Evolutionary conservation across 2,329 filamentous ascomycete genomes (phyloP).

Genomic region (Fusarium brevicatenulatum): DNA sequence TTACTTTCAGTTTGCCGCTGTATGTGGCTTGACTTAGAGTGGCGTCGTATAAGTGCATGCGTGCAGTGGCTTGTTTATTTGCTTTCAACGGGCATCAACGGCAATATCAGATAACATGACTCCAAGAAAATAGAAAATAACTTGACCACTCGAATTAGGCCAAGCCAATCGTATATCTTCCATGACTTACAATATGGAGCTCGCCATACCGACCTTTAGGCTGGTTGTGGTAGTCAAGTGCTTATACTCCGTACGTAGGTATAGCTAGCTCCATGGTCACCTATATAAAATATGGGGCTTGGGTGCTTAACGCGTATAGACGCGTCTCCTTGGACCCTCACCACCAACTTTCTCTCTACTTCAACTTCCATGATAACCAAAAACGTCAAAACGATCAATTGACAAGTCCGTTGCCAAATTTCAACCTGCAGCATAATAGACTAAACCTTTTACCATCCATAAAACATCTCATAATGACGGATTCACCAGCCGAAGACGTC

Average conservation of each 20-base stretch:
- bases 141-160: too few relatives aligned
- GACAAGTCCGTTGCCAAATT: background rate
- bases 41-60: background rate
- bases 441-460: background rate
- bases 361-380: background rate
- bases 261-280: background rate
- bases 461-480: slow-evolving; percentile 49
- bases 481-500: slow-evolving; percentile 51
- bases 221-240: background rate
- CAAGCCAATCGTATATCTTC: background rate
- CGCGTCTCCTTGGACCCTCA: slow-evolving; percentile 28
- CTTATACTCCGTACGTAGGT: too few relatives aligned
- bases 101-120: background rate
- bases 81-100: background rate
- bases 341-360: background rate
- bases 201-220: background rate
- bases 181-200: background rate
- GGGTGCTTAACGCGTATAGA: slow-evolving; percentile 34
- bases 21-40: background rate
- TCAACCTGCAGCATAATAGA: background rate
- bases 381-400: background rate
- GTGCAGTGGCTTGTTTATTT: background rate
- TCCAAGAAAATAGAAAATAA: background rate
- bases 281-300: slow-evolving; percentile 7
- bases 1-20: background rate